A percentile compares a stretch with the other conserved stretches of the same genome.
These are phyloP conservation scores for Candida easanensis DNA, from an alignment of 805 yeast species.

Conservation along the genomic window DNA sequence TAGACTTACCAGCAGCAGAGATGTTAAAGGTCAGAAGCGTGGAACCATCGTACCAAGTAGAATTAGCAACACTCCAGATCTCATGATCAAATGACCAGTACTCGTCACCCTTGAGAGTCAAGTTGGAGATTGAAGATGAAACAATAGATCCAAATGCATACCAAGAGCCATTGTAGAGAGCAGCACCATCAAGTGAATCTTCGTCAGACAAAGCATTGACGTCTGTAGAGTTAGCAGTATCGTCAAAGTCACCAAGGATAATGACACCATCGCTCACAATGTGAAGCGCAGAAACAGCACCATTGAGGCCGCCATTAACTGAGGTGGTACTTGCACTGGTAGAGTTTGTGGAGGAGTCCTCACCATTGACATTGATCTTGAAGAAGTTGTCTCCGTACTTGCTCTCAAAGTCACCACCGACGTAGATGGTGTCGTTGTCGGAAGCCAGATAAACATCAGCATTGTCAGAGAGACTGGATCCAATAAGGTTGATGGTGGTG, in stretches of 20 bases:
- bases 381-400: conserved; percentile 38
- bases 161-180: conserved; percentile 40
- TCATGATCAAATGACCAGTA: conserved; percentile 39
- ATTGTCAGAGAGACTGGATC: conserved; percentile 34
- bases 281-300: conserved; percentile 34
- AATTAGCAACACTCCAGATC: conserved; percentile 42
- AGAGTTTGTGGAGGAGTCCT: conserved; percentile 17
- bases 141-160: conserved; percentile 38
- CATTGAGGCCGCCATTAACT: conserved; percentile 39
- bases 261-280: conserved; percentile 36
- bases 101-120: conserved; percentile 37
- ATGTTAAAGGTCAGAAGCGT: conserved; percentile 31
- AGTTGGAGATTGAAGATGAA: conserved; percentile 10
- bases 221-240: conserved; percentile 32
- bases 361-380: conserved; percentile 25
- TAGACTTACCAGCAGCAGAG: conserved; percentile 21
- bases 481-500: conserved; percentile 38
- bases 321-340: conserved; percentile 21
- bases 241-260: conserved; percentile 46
- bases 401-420: conserved; percentile 50
- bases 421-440: conserved; percentile 33
- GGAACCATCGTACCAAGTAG: conserved; percentile 34
- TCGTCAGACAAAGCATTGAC: conserved; percentile 29
- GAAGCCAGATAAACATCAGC: conserved; percentile 38
- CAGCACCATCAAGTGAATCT: conserved; percentile 34